These are phyloP conservation scores for Gryganskiella cystojenkinii DNA, from an alignment of 192 early-diverging fungal genomes.

Conservation along the genomic window DNA sequence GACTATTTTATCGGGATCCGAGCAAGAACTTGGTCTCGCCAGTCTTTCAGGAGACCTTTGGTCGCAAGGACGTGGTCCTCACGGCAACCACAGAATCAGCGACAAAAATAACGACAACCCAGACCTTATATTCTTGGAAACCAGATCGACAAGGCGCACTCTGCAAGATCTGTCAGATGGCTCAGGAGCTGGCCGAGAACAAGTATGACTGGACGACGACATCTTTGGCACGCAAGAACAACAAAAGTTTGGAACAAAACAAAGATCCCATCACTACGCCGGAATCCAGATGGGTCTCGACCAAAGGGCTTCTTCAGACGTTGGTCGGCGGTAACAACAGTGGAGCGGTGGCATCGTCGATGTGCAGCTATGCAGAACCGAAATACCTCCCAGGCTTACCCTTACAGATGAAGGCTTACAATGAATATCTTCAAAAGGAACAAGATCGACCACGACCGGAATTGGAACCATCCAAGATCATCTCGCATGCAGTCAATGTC, in stretches of 20 bases:
- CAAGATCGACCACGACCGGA: background rate
- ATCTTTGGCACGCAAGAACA: background rate
- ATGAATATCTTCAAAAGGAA: slow-evolving; percentile 11
- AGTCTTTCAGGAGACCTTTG: slow-evolving; percentile 1
- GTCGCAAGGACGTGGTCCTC: background rate
- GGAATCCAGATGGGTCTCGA: too few species aligned
- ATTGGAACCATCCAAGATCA: background rate
- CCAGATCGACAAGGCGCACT: slow-evolving; percentile 12
- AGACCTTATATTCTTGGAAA: background rate
- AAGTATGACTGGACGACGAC: slow-evolving; percentile 12
- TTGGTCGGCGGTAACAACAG: background rate
- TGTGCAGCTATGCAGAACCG: background rate
- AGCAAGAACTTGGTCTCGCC: background rate
- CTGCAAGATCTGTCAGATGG: slow-evolving; percentile 29
- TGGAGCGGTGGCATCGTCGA: too few species aligned
- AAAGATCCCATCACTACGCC: too few species aligned
- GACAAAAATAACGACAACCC: background rate
- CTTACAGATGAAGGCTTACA: slow-evolving; percentile 19
- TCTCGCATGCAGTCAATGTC: slow-evolving; percentile 6
- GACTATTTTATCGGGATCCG: background rate
- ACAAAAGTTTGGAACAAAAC: too few species aligned
- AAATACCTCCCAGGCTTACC: slow-evolving; percentile 22
- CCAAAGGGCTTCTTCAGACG: background rate
- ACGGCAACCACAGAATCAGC: background rate
- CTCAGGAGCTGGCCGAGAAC: slow-evolving; percentile 7